Evolutionary conservation across 2,329 filamentous ascomycete species (phyloP).

Genomic region (Sclerotinia trifoliorum): DNA sequence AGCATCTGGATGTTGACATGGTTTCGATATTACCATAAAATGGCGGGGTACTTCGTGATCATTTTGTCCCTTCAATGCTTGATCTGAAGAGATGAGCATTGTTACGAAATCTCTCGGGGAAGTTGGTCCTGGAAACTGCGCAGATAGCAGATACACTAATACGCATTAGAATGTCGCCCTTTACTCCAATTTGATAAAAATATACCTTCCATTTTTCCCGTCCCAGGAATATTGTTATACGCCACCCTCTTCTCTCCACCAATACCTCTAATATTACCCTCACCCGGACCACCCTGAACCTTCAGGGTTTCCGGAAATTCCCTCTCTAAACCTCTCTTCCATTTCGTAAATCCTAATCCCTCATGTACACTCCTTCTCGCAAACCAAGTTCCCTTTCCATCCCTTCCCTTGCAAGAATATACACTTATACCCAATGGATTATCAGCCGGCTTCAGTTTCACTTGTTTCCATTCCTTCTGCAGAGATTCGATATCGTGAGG

Average conservation of each 20-base stretch:
- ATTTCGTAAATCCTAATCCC: conserved; percentile 72
- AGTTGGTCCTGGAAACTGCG: conserved; percentile 86
- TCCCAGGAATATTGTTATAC: conserved; percentile 52
- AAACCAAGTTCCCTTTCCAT: conserved; percentile 88
- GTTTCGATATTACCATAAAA: conserved; percentile 85
- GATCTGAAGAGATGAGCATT: conserved; percentile 65
- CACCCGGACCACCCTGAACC: conserved; percentile 66
- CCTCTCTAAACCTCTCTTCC: conserved; percentile 70
- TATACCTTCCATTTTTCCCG: conserved; percentile 63
- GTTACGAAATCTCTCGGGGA: conserved; percentile 86
- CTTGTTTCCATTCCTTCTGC: conserved; percentile 80
- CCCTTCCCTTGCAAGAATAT: conserved; percentile 75
- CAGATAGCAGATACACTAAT: conserved; percentile 78
- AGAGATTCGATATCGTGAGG: conserved; percentile 55
- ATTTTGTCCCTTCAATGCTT: conserved; percentile 30
- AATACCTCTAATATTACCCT: conserved; percentile 78
- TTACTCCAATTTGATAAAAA: conserved; percentile 15
- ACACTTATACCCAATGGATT: conserved; percentile 76
- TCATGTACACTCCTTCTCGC: conserved; percentile 80
- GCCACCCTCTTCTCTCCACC: conserved; percentile 76
- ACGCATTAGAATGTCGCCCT: conserved; percentile 20
- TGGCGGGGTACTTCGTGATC: conserved; percentile 55
- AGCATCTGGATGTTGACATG: conserved; percentile 73
- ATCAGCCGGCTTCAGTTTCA: conserved; percentile 68
- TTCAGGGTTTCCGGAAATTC: conserved; percentile 81